Percentiles rank a stretch among this genome's conserved stretches.
phyloP scores from a whole-genome alignment of 306 rosid genomes.

The Quercus mongolica region DNA sequence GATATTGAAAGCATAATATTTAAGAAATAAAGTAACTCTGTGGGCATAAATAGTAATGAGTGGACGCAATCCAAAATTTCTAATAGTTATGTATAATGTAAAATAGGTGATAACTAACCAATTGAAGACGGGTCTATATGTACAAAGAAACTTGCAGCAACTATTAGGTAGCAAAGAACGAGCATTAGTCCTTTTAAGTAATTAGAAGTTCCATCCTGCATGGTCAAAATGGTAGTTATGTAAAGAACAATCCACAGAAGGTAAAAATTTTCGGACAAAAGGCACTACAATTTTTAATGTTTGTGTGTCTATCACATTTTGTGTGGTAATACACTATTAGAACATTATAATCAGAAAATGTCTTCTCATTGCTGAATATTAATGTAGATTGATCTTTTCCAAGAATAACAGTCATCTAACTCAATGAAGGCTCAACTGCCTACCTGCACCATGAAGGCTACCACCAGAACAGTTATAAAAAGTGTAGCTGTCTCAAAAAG shows the following conservation, averaged over 20 bases:
- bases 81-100: neutral
- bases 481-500: conserved; percentile 79
- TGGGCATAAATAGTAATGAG: neutral
- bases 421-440: neutral
- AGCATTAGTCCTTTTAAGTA: conserved; percentile 84
- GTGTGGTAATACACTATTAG: neutral
- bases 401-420: neutral
- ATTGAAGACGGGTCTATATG: conserved; percentile 51
- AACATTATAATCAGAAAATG: neutral
- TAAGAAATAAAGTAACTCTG: neutral
- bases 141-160: conserved; percentile 79
- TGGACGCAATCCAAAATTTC: neutral
- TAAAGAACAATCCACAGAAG: neutral
- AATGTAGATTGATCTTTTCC: neutral
- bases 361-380: neutral
- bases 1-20: neutral
- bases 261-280: neutral
- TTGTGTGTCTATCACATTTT: neutral
- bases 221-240: conserved; percentile 8
- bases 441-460: conserved; percentile 81
- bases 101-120: conserved; percentile 8
- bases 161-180: conserved; percentile 75
- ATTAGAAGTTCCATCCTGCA: conserved; percentile 87
- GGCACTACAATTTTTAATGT: neutral
- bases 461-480: conserved; percentile 67